Base-by-base conservation (phyloP, 2,329 filamentous ascomycete genomes). In the Atkinsonella hypoxylon region DNA sequence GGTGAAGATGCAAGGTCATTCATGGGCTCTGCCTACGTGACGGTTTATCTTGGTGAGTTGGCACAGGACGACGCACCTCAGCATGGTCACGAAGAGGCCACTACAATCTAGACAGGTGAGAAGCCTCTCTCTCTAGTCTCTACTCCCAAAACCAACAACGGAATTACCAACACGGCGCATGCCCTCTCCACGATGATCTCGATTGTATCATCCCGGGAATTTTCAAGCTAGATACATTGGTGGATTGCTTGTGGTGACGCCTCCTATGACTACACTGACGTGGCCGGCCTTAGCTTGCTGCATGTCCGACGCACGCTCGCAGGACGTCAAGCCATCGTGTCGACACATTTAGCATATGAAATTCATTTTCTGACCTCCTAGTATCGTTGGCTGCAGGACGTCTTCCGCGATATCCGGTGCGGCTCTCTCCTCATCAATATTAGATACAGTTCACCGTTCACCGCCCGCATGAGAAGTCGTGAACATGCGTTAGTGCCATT, bases 1-100 rank as follows among this genome's bases (percentile, higher is more conserved):
- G 47, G 47, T 49, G 40, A 49, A 42, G 40, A 49, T 30, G 40
- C 32, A 38, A 26, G 18, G 31, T n/a, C 40, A 26, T 42, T 44
- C 40, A 49, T 40, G 39, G 47, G 40, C 47, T 38, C 47, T 43
- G 30, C 20, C 30, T 43, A 45, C 30, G 40, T 49, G 47, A 49
- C 44, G 40, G 10, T 20, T 49, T 13, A 26, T 26, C 20, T 30
- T 11, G 36, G 18, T 38, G 30, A 30, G 40, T 40, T 49, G 47
- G 38, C 40, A 17, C 13, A 30, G 17, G 31, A 49, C 40, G 38
- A n/a, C 40, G 36, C 47, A 49, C 31, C 47, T 15, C 20, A 11
- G 13, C n/a, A 39, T 49, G 47, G 40, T 49, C 47, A 44, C 40
- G 47, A 13, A 43, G 31, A 49, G 18, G 46, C 13, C 40, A 36